phyloP scores from a whole-genome alignment of 2,329 filamentous ascomycete species.

The Domatiomyces catenatus region DNA sequence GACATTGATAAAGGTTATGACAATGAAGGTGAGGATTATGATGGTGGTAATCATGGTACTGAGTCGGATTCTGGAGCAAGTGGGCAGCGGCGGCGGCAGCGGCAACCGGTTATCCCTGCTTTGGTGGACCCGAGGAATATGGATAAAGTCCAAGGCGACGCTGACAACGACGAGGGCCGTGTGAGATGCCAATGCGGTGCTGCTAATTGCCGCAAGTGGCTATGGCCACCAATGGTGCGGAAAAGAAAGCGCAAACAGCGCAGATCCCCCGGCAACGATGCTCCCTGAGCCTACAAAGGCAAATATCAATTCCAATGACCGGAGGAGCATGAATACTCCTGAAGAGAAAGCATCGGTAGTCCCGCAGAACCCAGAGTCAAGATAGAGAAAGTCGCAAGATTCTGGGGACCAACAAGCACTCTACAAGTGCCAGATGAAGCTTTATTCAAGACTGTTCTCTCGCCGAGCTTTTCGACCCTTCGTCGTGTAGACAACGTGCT shows the following conservation, averaged over 20 bases:
- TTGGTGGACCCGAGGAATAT: not conserved
- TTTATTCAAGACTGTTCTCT: not conserved
- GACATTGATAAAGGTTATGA: constrained; percentile 2
- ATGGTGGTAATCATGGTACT: constrained; percentile 12
- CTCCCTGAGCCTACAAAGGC: not conserved
- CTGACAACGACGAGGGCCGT: constrained; percentile 22
- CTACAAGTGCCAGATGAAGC: not conserved
- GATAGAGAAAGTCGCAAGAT: not conserved
- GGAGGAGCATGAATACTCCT: not conserved
- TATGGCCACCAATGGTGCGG: constrained; percentile 14
- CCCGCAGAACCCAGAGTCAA: no score
- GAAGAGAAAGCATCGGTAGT: not conserved
- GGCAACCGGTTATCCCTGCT: not conserved
- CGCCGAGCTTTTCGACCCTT: not conserved
- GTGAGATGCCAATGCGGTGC: constrained; percentile 30
- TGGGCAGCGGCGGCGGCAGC: not conserved
- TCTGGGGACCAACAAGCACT: not conserved
- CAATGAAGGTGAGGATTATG: not conserved
- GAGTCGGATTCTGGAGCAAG: not conserved
- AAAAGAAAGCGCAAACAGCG: constrained; percentile 4
- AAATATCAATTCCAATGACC: not conserved
- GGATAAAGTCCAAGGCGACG: not conserved
- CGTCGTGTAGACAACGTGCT: not conserved
- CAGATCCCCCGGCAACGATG: not conserved
- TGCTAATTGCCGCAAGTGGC: constrained; percentile 23